Conservation (phyloP, 208 protist species). For the Phytomonas sp. region DNA sequence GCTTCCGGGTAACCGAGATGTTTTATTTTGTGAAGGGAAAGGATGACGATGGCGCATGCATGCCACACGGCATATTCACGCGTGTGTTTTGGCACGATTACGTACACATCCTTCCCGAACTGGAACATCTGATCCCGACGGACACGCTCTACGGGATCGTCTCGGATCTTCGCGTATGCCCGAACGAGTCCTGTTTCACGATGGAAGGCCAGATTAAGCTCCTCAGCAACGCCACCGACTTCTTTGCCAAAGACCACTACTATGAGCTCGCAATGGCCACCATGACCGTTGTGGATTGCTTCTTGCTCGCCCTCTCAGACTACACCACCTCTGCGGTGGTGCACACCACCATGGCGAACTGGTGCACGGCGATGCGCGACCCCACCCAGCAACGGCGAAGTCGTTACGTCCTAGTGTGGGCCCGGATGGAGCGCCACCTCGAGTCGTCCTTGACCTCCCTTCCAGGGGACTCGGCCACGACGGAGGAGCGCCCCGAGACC, state of each 20-base stretch:
- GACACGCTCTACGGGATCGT: constrained; percentile 76
- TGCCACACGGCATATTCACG: constrained; percentile 58
- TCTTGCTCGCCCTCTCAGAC: constrained; percentile 41
- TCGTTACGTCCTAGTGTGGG: constrained; percentile 77
- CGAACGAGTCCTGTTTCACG: constrained; percentile 71
- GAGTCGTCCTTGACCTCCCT: constrained; percentile 18
- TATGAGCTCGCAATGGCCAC: constrained; percentile 66
- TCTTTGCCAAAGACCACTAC: constrained; percentile 74
- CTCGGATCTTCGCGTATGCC: constrained; percentile 65
- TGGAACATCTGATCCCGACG: constrained; percentile 45
- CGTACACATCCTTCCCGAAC: constrained; percentile 75
- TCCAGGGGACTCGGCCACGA: constrained; percentile 24
- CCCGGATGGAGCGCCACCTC: constrained; percentile 68
- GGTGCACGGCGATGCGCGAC: constrained; percentile 55
- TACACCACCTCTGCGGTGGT: constrained; percentile 48
- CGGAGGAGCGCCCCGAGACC: constrained; percentile 42
- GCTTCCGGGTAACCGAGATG: constrained; percentile 82
- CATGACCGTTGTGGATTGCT: constrained; percentile 60
- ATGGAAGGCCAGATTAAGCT: constrained; percentile 75
- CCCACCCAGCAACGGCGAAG: constrained; percentile 39
- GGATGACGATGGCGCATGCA: constrained; percentile 54
- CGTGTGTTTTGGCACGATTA: constrained; percentile 90
- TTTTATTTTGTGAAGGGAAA: constrained; percentile 75
- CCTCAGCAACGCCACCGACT: constrained; percentile 73
- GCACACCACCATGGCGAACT: constrained; percentile 61